Evolutionary conservation across 352 stramenopile species (phyloP), one percentile per base, ranked within the genome.

Genomic region (Globisporangium splendens): DNA sequence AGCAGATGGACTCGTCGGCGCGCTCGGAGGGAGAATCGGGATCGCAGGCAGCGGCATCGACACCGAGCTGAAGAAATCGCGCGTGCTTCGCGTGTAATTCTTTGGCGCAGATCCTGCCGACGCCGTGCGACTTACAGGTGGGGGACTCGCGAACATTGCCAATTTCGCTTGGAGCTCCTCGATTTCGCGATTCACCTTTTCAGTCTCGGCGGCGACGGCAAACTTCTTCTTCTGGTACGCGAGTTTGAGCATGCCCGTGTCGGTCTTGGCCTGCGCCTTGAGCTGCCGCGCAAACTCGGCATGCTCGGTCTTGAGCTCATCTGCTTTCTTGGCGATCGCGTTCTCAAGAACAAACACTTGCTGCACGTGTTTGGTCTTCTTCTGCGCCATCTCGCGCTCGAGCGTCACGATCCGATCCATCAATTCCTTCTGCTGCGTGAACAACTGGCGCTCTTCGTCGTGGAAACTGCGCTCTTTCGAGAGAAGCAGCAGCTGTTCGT

Each of bases 311-410:
- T 69, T 73, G 46, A 80, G 56, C 15, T 71, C 59, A 47, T 83
- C 67, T 2, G 71, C 20, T 41, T 59, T 58, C 21, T 73, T 75
- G 18, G 72, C 57, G 1, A 73, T 55, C 33, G 72, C 65, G 18
- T 68, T 83, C 33, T 88, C 74, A 14, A 87, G 55, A 3, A 46
- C 62, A 35, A 87, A 86, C 31, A 82, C 61, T 21, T 79, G 63
- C 52, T 87, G 75, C 20, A 73, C 46, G 49, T 90, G 80, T n/a
- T 69, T 63, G 17, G 72, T 87, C 59, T 86, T 88, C 60, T 86
- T 82, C 14, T 77, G 71, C 5, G 85, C 59, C 8, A 88, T 54
- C 38, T 83, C 61, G 11, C 72, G 72, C 57, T 88, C 77, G 35
- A 90, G 65, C 14, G 84, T 62, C 5, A 85, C 72, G 48, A 88